Evolutionary conservation across 495 filamentous ascomycete genomes (phyloP).

Genomic region (Gamarada debralockiae): DNA sequence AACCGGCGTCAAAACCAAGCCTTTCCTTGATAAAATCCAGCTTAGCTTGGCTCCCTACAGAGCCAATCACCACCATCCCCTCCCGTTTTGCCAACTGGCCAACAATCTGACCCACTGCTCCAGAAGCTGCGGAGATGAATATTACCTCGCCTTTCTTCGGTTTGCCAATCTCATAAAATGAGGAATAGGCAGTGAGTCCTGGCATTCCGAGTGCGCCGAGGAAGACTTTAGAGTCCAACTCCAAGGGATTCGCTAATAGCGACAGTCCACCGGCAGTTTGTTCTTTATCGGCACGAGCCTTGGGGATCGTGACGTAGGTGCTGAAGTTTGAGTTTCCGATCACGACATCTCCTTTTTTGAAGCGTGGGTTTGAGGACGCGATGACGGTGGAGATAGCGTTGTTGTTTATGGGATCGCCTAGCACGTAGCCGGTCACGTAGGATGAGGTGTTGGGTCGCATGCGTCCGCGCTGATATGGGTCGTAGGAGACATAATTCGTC

Average conservation of each 20-base stretch:
- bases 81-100: constrained; percentile 85
- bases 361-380: constrained; percentile 55
- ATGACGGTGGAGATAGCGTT: constrained; percentile 55
- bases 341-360: constrained; percentile 63
- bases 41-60: constrained; percentile 60
- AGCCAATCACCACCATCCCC: constrained; percentile 78
- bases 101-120: constrained; percentile 80
- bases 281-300: constrained; percentile 21
- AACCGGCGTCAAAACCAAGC: constrained; percentile 64
- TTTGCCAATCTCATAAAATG: constrained; percentile 75
- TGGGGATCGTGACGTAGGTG: constrained; percentile 49
- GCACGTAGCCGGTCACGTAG: constrained; percentile 53
- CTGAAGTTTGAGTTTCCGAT: constrained; percentile 53
- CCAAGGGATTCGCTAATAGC: constrained; percentile 55
- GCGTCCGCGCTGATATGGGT: constrained; percentile 82
- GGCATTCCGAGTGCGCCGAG: constrained; percentile 82
- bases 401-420: constrained; percentile 56
- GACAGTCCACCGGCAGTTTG: constrained; percentile 27
- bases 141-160: constrained; percentile 86
- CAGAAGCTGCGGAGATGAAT: constrained; percentile 75
- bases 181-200: constrained; percentile 76
- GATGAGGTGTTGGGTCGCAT: constrained; percentile 42
- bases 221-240: constrained; percentile 58
- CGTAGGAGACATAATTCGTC: constrained; percentile 74
- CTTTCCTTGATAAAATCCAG: constrained; percentile 60